Conservation (phyloP, 305 asterid genomes). For the Ajuga reptans region DNA sequence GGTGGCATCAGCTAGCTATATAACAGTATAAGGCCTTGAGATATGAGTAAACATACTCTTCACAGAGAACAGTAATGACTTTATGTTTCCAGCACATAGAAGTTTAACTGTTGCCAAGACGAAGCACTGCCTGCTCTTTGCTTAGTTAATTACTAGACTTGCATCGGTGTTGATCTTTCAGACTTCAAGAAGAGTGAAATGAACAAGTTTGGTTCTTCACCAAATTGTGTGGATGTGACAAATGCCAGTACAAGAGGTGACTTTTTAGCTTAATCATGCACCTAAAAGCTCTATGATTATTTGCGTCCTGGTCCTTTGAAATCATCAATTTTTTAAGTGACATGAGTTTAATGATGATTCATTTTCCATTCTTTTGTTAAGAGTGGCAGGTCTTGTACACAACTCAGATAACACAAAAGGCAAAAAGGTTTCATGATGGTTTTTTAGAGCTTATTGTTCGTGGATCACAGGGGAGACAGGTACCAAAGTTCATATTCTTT, state of each 20-base stretch:
- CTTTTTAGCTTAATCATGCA: conserved; percentile 14
- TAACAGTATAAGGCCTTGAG: not conserved
- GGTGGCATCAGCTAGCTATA: conserved; percentile 9
- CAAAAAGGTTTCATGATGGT: conserved; percentile 78
- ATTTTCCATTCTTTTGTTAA: no score
- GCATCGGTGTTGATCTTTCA: conserved; percentile 33
- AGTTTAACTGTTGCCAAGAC: conserved; percentile 11
- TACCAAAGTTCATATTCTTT: conserved; percentile 20
- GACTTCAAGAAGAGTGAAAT: conserved; percentile 65
- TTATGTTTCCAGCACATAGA: not conserved
- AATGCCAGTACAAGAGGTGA: conserved; percentile 46
- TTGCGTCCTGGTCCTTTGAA: not conserved
- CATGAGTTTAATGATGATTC: conserved; percentile 3
- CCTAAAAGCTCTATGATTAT: not conserved
- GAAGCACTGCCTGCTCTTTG: not conserved
- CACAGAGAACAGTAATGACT: not conserved
- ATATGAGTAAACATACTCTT: not conserved
- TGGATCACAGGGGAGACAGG: conserved; percentile 83
- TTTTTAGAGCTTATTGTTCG: conserved; percentile 48
- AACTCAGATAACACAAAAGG: conserved; percentile 68
- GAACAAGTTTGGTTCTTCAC: conserved; percentile 48
- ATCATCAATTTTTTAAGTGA: not conserved
- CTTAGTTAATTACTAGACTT: conserved; percentile 15
- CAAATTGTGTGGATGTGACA: conserved; percentile 36
- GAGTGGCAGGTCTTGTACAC: conserved; percentile 94